Base-by-base conservation (phyloP, 1,139 yeast species). In the Geotrichum fermentans region DNA sequence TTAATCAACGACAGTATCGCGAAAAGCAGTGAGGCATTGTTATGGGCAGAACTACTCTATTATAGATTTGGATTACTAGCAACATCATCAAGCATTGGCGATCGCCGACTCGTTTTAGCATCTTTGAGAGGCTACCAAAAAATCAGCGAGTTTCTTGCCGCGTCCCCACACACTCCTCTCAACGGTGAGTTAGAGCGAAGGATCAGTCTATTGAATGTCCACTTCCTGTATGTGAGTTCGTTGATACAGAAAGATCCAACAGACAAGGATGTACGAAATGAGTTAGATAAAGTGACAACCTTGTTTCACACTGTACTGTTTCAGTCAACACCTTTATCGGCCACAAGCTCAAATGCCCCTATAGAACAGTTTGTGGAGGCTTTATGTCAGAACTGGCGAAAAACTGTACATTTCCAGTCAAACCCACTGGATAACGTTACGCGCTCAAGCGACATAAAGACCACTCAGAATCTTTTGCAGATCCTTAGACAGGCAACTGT, bases 311-410 rank as follows among this genome's bases (percentile, higher is more conserved):
- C 56, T 1, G 35, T 48, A 5, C 50, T 64, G 4, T 58, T 66
- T 41, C 52, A 54, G 14, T 43, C 55, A 0, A 52, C 70, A 1
- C 59, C 61, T 4, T 73, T 75, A 50, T 81, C 82, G 62, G 68
- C 8, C 16, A 21, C 26, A 21, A 72, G 73, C 44, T 17, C 61
- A 1, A 76, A 75, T 55, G 59, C 49, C 0, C 52, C 56, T 3
- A 54, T 67, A 4, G 67, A 66, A 44, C 55, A 64, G 24, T 58
- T 66, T 40, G 63, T 61, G 18, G 60, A 53, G 50, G 62, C 60
- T 45, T 65, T 57, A 62, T 68, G 63, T 59, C 66, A 55, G 59
- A 65, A 60, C 35, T 65, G 63, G 64, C 58, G 57, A 21, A 47
- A 44, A 28, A 42, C 56, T 2, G 54, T 52, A 7, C 43, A 50